Conservation (phyloP, 768 basidiomycete species). For the Tephrocybe rancida region DNA sequence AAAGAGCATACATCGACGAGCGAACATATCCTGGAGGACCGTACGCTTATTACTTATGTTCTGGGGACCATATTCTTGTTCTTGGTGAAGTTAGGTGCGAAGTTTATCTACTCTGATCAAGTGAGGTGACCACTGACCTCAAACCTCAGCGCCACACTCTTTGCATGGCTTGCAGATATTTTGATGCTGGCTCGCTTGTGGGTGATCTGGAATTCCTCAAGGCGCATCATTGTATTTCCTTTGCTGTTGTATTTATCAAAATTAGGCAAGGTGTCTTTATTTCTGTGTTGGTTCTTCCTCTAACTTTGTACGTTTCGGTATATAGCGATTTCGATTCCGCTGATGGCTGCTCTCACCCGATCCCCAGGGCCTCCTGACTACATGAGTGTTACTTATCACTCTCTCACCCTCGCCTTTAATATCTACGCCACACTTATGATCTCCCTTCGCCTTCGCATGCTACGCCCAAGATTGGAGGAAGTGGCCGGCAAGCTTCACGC, state of each 20-base stretch:
- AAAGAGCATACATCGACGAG: conserved; percentile 30
- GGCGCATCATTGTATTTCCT: conserved; percentile 30
- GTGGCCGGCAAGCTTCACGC: conserved; percentile 37
- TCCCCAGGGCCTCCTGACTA: conserved; percentile 15
- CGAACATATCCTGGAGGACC: conserved; percentile 16
- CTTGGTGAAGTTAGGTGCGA: conserved; percentile 35
- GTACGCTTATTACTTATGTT: conserved; percentile 14
- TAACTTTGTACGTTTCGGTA: background rate
- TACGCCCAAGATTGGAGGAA: conserved; percentile 33
- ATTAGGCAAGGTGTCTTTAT: conserved; percentile 31
- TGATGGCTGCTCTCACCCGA: conserved; percentile 28
- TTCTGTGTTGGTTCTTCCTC: background rate
- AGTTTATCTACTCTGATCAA: background rate
- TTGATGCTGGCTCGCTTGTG: conserved; percentile 38
- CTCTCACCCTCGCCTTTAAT: conserved; percentile 33
- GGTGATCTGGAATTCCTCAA: conserved; percentile 35
- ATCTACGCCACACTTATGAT: conserved; percentile 30
- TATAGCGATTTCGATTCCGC: conserved; percentile 35
- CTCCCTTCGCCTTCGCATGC: conserved; percentile 29
- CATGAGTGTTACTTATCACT: conserved; percentile 26
- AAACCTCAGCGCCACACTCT: conserved; percentile 26
- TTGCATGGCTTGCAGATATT: conserved; percentile 38
- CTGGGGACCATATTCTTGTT: conserved; percentile 27
- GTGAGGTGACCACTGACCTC: background rate
- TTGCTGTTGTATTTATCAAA: conserved; percentile 31